Evolutionary conservation across 2,329 filamentous ascomycete species (phyloP).

Genomic region (Aspergillus novofumigatus): DNA sequence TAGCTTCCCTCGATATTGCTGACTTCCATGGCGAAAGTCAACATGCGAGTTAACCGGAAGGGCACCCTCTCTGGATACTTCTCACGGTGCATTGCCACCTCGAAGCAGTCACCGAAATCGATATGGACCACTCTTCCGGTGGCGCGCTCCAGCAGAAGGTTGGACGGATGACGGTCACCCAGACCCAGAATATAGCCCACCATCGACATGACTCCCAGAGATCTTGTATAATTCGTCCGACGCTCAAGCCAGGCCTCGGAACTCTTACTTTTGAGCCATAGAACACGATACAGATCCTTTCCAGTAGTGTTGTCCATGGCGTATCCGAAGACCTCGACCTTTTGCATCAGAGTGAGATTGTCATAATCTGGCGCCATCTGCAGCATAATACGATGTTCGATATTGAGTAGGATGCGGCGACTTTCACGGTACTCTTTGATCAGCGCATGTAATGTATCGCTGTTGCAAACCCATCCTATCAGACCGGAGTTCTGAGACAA

Average conservation of each 20-base stretch:
- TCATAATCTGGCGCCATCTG: constrained; percentile 99
- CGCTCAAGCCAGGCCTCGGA: constrained; percentile 97
- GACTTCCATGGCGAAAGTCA: constrained; percentile 99
- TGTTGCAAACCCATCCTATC: constrained; percentile 94
- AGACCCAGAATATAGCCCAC: constrained; percentile 98
- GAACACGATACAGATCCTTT: constrained; percentile 93
- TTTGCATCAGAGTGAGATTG: constrained; percentile 98
- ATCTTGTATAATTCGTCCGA: constrained; percentile 97
- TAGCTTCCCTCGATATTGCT: constrained; percentile 99
- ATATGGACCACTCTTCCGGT: constrained; percentile 98
- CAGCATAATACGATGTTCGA: constrained; percentile 98
- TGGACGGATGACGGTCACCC: constrained; percentile 94
- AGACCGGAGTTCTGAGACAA: constrained; percentile 94
- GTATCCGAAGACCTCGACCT: constrained; percentile 98
- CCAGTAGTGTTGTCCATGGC: constrained; percentile 98
- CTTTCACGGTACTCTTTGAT: constrained; percentile 97
- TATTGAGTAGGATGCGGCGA: constrained; percentile 95
- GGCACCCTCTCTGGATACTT: constrained; percentile 97
- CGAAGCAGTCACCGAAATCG: constrained; percentile 98
- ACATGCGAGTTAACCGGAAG: constrained; percentile 96
- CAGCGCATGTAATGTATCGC: constrained; percentile 91
- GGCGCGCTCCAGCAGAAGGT: constrained; percentile 92
- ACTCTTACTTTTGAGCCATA: constrained; percentile 98
- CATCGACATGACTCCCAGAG: constrained; percentile 99
- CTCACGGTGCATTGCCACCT: constrained; percentile 98